These are phyloP conservation scores for Nelumbo lutea DNA, from an alignment of 164 flowering plant genomes.

Conservation along the genomic window DNA sequence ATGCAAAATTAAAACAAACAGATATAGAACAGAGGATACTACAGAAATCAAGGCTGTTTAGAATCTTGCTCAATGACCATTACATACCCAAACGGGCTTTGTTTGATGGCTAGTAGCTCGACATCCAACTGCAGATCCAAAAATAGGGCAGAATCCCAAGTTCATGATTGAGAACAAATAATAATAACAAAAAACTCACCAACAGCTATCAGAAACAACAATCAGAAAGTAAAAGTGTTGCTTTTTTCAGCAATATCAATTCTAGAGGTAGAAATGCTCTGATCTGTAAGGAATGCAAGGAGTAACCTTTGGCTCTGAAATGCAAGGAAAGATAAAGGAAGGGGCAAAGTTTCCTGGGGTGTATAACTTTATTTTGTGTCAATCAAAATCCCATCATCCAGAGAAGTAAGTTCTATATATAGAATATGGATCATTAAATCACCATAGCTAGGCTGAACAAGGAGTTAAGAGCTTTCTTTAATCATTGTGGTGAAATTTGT, in stretches of 20 bases:
- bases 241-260: background rate
- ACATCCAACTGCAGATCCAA: slow-evolving; percentile 62
- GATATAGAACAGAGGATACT: background rate
- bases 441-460: too few species aligned
- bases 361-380: too few species aligned
- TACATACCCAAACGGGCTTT: slow-evolving; percentile 80
- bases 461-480: too few species aligned
- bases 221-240: background rate
- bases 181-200: background rate
- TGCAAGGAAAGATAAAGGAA: background rate
- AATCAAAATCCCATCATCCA: too few species aligned
- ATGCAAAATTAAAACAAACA: background rate
- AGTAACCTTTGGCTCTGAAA: background rate
- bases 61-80: background rate
- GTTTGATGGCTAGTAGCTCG: slow-evolving; percentile 74
- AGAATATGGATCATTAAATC: too few species aligned
- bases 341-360: too few species aligned
- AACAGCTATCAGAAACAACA: background rate
- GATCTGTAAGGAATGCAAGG: background rate
- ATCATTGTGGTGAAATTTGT: too few species aligned
- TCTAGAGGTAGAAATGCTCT: background rate
- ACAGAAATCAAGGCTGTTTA: background rate
- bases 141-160: background rate
- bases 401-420: too few species aligned
- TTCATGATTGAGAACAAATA: background rate